Base-by-base conservation (phyloP, 169 alveolate species). In the Plasmodium fragile region DNA sequence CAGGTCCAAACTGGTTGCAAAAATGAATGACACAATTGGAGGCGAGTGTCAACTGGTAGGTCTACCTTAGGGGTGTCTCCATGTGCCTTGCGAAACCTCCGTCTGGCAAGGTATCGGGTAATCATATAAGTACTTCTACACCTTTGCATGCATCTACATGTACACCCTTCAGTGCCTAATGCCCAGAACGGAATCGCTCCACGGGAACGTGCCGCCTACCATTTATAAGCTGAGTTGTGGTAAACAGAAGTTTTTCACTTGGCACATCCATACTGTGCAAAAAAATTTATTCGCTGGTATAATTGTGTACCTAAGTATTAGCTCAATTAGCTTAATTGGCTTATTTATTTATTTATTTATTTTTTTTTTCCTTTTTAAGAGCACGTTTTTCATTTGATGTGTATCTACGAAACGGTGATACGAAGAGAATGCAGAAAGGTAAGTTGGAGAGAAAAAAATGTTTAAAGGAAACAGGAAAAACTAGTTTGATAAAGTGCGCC, bases 381-480 rank as follows among this genome's bases (percentile, higher is more conserved):
- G 65, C 93, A 87, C 45, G 73, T 87, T 87, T 87, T 87, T 49
- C 93, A 87, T 25, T 59, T 87, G 71, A 87, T 87, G 93, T 87
- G 93, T 49, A 53, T 87, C 75, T 87, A 87, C 49, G 93, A 87
- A 87, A 87, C 87, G 25, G 87, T 87, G 30, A 49, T 87, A 87
- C 53, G 93, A 13, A 34, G 93, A 22, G 93, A 87, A 77, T 87
- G 93, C 49, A 87, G 93, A 77, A 87, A 87, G 83, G 93, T 87
- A 71, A n/a, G 25, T 13, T 32, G 55, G 55, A 28, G 7, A 72
- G 25, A 39, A 53, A 81, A 81, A 81, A 81, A 53, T n/a, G 70
- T 5, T 22, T 55, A 81, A 73, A 82, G 39, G 39, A 82, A 69
- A 41, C 5, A 55, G 71, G 43, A 55, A 55, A 80, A 11, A 32